Percentiles rank a stretch among this genome's conserved stretches.
These are phyloP conservation scores for Diplogelasinospora grovesii DNA, from an alignment of 495 filamentous ascomycete genomes.

Conservation along the genomic window DNA sequence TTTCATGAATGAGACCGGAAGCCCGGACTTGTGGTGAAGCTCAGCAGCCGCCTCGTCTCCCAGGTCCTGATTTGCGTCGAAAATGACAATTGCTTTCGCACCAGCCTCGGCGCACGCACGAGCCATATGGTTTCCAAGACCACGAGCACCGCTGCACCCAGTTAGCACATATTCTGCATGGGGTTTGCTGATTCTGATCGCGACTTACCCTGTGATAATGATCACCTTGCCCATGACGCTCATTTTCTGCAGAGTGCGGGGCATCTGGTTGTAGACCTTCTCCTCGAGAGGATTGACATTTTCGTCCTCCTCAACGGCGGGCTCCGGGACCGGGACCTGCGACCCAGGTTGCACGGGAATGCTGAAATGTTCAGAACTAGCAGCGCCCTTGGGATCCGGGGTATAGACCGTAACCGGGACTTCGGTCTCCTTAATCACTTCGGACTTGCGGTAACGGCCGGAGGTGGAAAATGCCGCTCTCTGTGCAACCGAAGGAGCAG, in stretches of 20 bases:
- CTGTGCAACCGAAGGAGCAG: constrained; percentile 12
- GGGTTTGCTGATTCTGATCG: neutral
- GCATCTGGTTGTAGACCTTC: constrained; percentile 40
- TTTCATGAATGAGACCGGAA: constrained; percentile 69
- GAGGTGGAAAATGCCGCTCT: constrained; percentile 34
- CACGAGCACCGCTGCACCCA: constrained; percentile 57
- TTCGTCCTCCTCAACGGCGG: constrained; percentile 24
- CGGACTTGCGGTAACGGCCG: constrained; percentile 32
- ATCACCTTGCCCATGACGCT: constrained; percentile 60
- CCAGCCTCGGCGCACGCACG: constrained; percentile 67
- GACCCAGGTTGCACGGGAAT: constrained; percentile 67
- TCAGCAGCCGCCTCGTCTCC: constrained; percentile 60
- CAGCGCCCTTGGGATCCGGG: constrained; percentile 34
- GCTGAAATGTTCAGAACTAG: constrained; percentile 57
- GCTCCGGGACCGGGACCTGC: constrained; percentile 24
- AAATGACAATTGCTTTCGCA: constrained; percentile 63
- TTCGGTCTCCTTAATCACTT: constrained; percentile 45
- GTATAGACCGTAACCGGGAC: constrained; percentile 44
- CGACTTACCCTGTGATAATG: constrained; percentile 64
- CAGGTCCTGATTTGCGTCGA: constrained; percentile 68
- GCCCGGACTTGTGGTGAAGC: constrained; percentile 57
- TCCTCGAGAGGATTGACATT: constrained; percentile 36
- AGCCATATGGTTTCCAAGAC: constrained; percentile 71
- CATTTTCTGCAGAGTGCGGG: constrained; percentile 57
- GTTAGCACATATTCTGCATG: neutral